A percentile compares a stretch with the other conserved stretches of the same genome.
Conservation (phyloP, 352 stramenopile species). For the Phytopythium aichiense region DNA sequence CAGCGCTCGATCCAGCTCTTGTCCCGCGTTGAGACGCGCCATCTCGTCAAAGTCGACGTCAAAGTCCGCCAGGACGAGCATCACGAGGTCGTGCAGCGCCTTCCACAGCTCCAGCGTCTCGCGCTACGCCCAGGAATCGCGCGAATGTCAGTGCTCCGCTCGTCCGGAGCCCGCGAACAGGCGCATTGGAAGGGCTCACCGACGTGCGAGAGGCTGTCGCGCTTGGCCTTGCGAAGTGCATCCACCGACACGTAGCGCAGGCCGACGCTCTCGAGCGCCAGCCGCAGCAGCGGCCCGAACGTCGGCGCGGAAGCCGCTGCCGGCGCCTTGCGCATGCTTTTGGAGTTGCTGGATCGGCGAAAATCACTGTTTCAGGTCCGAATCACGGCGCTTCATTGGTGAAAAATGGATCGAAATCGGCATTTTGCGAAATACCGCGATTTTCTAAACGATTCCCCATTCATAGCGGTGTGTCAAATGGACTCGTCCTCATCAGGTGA, state of each 20-base stretch:
- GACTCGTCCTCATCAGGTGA: no score
- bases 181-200: not conserved
- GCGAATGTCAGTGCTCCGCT: not conserved
- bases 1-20: constrained; percentile 17
- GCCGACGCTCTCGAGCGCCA: constrained; percentile 38
- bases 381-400: not conserved
- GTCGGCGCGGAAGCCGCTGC: constrained; percentile 25
- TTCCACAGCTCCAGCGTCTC: constrained; percentile 51
- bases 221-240: constrained; percentile 60
- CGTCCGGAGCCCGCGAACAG: no score
- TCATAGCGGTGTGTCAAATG: no score
- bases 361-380: not conserved
- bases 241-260: constrained; percentile 51
- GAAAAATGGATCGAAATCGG: not conserved
- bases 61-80: constrained; percentile 60
- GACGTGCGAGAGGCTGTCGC: constrained; percentile 30
- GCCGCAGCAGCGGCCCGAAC: constrained; percentile 39
- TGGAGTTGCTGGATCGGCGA: not conserved
- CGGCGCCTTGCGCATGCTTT: not conserved
- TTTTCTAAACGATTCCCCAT: no score
- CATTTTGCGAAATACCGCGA: no score
- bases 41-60: constrained; percentile 41
- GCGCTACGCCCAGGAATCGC: constrained; percentile 11
- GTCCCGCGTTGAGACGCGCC: constrained; percentile 14
- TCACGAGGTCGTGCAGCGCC: constrained; percentile 59